These are phyloP conservation scores for Akanthomyces muscarius DNA, from an alignment of 2,329 filamentous ascomycete genomes.

Conservation along the genomic window DNA sequence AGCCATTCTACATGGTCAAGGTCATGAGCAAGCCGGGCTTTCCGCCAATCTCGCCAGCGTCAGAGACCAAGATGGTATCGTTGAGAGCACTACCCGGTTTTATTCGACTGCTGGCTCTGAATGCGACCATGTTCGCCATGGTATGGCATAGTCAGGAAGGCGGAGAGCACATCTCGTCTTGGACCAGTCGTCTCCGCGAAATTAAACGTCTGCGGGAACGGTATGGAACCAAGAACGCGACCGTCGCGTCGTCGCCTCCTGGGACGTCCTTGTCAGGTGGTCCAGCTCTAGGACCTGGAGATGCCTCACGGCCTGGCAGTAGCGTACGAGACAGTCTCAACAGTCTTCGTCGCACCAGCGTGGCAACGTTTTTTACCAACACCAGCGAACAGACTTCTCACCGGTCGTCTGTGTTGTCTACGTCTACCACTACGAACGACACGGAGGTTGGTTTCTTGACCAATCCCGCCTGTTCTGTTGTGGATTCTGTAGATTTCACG, in stretches of 20 bases:
- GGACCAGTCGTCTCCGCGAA: constrained; percentile 80
- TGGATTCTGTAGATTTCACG: constrained; percentile 48
- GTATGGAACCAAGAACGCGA: constrained; percentile 43
- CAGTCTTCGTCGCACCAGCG: constrained; percentile 58
- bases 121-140: constrained; percentile 86
- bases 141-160: constrained; percentile 80
- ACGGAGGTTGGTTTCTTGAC: constrained; percentile 42
- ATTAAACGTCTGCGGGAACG: constrained; percentile 78
- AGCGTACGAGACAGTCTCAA: constrained; percentile 58
- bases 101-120: constrained; percentile 83
- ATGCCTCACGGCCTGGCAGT: constrained; percentile 39
- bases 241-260: constrained; percentile 26
- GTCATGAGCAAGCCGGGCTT: constrained; percentile 86
- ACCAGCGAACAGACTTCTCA: constrained; percentile 55
- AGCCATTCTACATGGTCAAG: constrained; percentile 79
- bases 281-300: constrained; percentile 21
- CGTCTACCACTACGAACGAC: constrained; percentile 50
- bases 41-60: constrained; percentile 85
- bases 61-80: constrained; percentile 84
- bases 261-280: constrained; percentile 22
- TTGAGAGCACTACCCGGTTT: constrained; percentile 78
- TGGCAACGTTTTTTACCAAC: constrained; percentile 60
- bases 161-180: constrained; percentile 81
- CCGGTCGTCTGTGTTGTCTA: constrained; percentile 54
- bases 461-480: constrained; percentile 31